phyloP scores from a whole-genome alignment of 768 basidiomycete genomes.

The Boletus sp. region DNA sequence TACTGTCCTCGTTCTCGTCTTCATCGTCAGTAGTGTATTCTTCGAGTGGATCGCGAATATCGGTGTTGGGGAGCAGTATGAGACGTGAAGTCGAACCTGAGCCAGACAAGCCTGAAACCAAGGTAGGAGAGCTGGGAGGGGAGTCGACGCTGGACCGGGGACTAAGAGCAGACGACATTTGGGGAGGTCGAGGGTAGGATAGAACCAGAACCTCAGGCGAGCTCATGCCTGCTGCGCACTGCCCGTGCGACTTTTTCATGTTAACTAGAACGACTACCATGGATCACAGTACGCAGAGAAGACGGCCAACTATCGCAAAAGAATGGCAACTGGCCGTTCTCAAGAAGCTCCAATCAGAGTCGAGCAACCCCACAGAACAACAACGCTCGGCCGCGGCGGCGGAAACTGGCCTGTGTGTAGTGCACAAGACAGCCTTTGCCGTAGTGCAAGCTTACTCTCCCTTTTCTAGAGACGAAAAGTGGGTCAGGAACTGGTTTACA shows the following conservation, averaged over 20 bases:
- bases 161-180: background rate
- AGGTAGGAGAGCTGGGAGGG: background rate
- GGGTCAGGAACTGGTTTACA: slow-evolving; percentile 30
- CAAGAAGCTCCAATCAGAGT: slow-evolving; percentile 21
- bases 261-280: slow-evolving; percentile 6
- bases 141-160: slow-evolving; percentile 13
- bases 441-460: slow-evolving; percentile 5
- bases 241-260: slow-evolving; percentile 17
- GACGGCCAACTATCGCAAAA: slow-evolving; percentile 17
- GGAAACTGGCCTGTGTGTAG: slow-evolving; percentile 33
- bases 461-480: slow-evolving; percentile 24
- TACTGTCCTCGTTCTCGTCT: slow-evolving; percentile 34
- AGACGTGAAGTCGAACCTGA: slow-evolving; percentile 51
- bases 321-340: slow-evolving; percentile 31
- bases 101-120: slow-evolving; percentile 17
- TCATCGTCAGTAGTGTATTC: slow-evolving; percentile 44
- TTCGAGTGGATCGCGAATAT: slow-evolving; percentile 35
- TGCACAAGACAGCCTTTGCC: background rate
- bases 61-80: slow-evolving; percentile 58
- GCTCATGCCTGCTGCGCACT: background rate
- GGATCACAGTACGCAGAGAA: slow-evolving; percentile 1
- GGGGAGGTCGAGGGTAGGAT: slow-evolving; percentile 4
- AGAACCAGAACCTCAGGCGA: background rate
- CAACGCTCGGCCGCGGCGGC: slow-evolving; percentile 19
- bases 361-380: slow-evolving; percentile 21